These are phyloP conservation scores for Calonectria pauciramosa DNA, from an alignment of 2,329 filamentous ascomycete genomes.

Conservation along the genomic window DNA sequence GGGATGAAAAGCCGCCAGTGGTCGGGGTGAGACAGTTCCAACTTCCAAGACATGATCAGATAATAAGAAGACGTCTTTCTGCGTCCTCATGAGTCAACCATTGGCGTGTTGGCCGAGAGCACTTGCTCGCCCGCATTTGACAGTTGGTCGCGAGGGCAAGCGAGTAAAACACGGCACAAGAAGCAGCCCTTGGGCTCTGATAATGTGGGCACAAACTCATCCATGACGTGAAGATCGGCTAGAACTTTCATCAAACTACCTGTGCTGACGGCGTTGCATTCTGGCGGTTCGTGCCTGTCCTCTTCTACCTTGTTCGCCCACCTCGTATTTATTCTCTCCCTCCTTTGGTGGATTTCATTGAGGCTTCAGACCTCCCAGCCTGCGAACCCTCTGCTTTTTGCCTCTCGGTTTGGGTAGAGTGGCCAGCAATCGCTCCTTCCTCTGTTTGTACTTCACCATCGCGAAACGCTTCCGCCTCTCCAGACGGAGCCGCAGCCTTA, in stretches of 20 bases:
- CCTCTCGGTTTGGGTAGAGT: background rate
- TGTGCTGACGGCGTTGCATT: background rate
- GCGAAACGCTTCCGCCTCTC: background rate
- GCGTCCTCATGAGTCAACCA: background rate
- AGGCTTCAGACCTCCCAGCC: background rate
- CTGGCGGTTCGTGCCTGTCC: no score
- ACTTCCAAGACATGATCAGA: background rate
- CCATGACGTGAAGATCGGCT: background rate
- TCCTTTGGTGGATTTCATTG: background rate
- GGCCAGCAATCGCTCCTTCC: background rate
- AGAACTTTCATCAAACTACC: background rate
- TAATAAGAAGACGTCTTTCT: background rate
- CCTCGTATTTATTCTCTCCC: background rate
- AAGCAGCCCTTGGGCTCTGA: background rate
- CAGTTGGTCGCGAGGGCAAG: background rate
- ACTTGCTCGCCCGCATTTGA: background rate
- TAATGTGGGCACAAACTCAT: background rate
- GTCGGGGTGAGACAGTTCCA: background rate
- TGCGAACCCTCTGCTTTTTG: background rate
- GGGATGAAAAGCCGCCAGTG: background rate
- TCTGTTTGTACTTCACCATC: background rate
- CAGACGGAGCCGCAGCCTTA: background rate
- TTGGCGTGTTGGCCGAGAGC: background rate
- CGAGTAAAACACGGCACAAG: slow-evolving; percentile 5
- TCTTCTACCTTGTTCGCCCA: background rate